Base-by-base conservation (phyloP, 169 alveolate species). In the Plasmodium falciparum region DNA sequence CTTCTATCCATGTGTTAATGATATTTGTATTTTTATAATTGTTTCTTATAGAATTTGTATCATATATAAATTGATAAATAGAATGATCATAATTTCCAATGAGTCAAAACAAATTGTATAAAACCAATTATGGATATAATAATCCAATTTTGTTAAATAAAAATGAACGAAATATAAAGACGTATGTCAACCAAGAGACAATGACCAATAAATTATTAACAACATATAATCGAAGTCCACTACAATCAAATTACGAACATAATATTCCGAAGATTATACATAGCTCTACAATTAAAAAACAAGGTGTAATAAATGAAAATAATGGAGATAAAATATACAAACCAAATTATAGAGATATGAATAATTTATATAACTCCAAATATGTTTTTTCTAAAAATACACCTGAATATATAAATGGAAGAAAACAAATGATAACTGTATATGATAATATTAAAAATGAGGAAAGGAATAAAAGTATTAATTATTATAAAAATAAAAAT, bases 51-150 rank as follows among this genome's bases (percentile, higher is more conserved):
- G 1, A 0, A 39, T 39, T 39, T 39, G 6, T 39, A 39, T 39
- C 9, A 39, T 39, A 39, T 39, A 39, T 39, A 73, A 17, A 54
- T 26, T 26, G 39, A 65, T 12, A 24, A 65, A 65, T 29, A 65
- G 52, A 20, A 24, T 33, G 11, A 73, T 5, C 15, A 22, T 22
- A n/a, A 73, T 17, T 33, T 11, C 26, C 39, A 26, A 74, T 52
- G 54, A 74, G 74, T 74, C 12, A 39, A 39, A 39, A 39, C 22
- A 66, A 61, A 69, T 39, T 29, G 54, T 65, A 63, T 5, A 22
- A 70, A 29, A 65, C 76, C 12, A 78, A 78, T 66, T 59, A 65
- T 56, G 89, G 67, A 59, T 78, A 78, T 63, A 70, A 69, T 20
- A 29, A 45, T 22, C 89, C 89, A n/a, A 66, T 78, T 75, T 67